phyloP scores from a whole-genome alignment of 2,329 filamentous ascomycete species.

The Pseudocercospora pini-densiflorae region DNA sequence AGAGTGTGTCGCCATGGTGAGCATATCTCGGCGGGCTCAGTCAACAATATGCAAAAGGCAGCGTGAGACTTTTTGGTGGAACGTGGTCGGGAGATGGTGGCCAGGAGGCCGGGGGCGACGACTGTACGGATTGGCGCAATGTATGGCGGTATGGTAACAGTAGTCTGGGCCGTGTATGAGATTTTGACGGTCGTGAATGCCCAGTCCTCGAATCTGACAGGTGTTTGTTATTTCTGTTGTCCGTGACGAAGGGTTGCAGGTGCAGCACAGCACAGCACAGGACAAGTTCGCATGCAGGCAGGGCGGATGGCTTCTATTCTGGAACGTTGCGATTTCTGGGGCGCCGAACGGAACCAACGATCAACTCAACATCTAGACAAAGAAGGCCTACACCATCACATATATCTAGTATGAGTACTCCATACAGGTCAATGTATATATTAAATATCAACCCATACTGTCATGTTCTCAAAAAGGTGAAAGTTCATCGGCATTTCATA shows the following conservation, averaged over 20 bases:
- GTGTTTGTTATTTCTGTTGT: not conserved
- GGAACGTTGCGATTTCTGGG: not conserved
- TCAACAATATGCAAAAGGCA: not conserved
- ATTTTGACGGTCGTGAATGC: not conserved
- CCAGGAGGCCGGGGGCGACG: slow-evolving; percentile 18
- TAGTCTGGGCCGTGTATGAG: not conserved
- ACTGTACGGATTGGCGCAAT: not conserved
- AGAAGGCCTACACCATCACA: not conserved
- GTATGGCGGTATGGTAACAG: not conserved
- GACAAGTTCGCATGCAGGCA: not conserved
- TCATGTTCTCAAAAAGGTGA: no score
- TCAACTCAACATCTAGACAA: not conserved
- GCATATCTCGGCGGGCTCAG: slow-evolving; percentile 15
- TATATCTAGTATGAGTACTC: no score
- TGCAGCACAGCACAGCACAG: no score
- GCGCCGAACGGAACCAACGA: no score
- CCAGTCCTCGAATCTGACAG: not conserved
- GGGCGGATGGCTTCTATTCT: not conserved
- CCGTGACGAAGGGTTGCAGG: not conserved
- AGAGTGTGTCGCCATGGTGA: slow-evolving; percentile 55
- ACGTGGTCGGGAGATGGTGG: slow-evolving; percentile 22
- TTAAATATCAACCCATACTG: no score
- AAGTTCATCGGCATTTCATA: not conserved
- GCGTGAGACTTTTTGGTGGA: slow-evolving; percentile 6
- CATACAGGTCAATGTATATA: not conserved